These are phyloP conservation scores for Fusarium subglutinans DNA, from an alignment of 2,329 filamentous ascomycete genomes.

Conservation along the genomic window DNA sequence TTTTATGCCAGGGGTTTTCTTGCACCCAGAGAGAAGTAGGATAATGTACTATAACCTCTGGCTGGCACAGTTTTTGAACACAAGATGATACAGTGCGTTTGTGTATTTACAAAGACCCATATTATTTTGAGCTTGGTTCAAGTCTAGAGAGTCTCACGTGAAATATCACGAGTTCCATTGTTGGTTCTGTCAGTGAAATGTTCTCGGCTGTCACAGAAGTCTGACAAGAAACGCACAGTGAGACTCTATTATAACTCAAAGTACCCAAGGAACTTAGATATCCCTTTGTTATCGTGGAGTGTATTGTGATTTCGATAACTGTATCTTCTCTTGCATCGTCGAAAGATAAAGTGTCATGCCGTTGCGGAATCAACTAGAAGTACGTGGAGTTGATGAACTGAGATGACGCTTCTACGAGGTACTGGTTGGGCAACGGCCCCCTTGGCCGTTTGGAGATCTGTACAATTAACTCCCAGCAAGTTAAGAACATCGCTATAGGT, in stretches of 20 bases:
- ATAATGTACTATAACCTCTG: neutral
- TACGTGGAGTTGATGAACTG: fast-evolving
- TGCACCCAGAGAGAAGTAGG: neutral
- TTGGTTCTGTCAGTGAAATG: neutral
- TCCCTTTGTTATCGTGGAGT: fast-evolving
- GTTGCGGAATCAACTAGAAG: fast-evolving
- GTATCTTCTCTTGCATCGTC: neutral
- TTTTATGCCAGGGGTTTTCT: neutral
- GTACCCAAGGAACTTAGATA: fast-evolving
- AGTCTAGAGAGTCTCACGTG: neutral
- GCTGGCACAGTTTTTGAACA: neutral
- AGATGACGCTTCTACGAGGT: neutral
- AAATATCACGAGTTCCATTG: neutral
- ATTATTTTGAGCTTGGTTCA: neutral
- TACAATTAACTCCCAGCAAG: fast-evolving
- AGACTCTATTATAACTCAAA: fast-evolving
- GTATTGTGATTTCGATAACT: fast-evolving
- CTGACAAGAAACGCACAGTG: neutral
- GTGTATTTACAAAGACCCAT: neutral
- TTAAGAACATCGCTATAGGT: fast-evolving
- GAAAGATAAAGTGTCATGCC: fast-evolving
- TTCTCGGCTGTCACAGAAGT: neutral
- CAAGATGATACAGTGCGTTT: neutral
- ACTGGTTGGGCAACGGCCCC: fast-evolving
- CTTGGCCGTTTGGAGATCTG: too few relatives aligned